These are phyloP conservation scores for Hypocreales sp. DNA, from an alignment of 2,329 filamentous ascomycete genomes.

Conservation along the genomic window DNA sequence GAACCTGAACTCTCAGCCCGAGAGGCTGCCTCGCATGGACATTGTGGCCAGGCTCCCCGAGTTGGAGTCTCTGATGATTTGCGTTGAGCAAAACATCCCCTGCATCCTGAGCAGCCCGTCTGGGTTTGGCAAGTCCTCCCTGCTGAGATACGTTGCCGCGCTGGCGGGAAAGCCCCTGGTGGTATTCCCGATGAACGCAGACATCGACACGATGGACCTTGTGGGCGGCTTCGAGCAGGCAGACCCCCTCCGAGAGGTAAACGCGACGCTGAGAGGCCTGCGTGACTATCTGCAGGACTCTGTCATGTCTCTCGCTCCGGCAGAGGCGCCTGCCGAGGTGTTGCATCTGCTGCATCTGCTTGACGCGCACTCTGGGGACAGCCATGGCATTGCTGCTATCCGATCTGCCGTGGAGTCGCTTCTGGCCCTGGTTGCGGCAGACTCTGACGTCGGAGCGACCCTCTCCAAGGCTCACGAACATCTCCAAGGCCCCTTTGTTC, in stretches of 20 bases:
- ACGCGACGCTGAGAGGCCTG: slow-evolving; percentile 35
- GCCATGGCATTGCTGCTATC: slow-evolving; percentile 20
- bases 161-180: slow-evolving; percentile 60
- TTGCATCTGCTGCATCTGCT: slow-evolving; percentile 36
- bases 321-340: slow-evolving; percentile 27
- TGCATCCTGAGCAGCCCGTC: slow-evolving; percentile 77
- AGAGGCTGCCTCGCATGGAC: slow-evolving; percentile 33
- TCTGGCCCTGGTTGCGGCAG: slow-evolving; percentile 22
- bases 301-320: slow-evolving; percentile 31
- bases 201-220: slow-evolving; percentile 93
- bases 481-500: slow-evolving; percentile 34
- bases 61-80: slow-evolving; percentile 76
- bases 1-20: slow-evolving; percentile 35
- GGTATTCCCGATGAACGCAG: slow-evolving; percentile 80
- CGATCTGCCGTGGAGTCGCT: slow-evolving; percentile 22
- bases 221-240: slow-evolving; percentile 94
- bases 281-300: slow-evolving; percentile 34
- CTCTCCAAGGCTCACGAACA: slow-evolving; percentile 33
- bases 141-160: slow-evolving; percentile 70
- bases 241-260: slow-evolving; percentile 61
- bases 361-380: slow-evolving; percentile 23
- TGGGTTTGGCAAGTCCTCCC: slow-evolving; percentile 71
- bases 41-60: slow-evolving; percentile 46
- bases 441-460: slow-evolving; percentile 29
- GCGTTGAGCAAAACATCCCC: slow-evolving; percentile 73